A percentile compares a stretch with the other conserved stretches of the same genome.
Conservation (phyloP, 2,329 filamentous ascomycete genomes). For the Emydomyces testavorans region DNA sequence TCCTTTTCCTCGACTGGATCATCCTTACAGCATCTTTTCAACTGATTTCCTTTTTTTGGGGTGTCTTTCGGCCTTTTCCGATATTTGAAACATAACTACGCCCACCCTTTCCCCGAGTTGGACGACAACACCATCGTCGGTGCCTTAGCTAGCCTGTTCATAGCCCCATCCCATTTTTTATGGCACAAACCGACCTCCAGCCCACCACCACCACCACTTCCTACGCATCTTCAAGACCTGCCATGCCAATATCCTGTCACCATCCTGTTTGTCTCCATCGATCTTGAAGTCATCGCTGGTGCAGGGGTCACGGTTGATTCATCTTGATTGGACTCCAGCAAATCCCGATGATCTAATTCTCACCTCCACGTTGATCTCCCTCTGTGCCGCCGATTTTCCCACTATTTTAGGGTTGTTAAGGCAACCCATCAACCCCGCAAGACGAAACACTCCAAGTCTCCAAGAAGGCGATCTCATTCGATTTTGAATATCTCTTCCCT, state of each 20-base stretch:
- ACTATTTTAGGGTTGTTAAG: not conserved
- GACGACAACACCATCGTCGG: too few relatives aligned
- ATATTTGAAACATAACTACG: not conserved
- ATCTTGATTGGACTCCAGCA: slow-evolving; percentile 3
- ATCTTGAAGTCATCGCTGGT: slow-evolving; percentile 3
- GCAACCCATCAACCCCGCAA: slow-evolving; percentile 1
- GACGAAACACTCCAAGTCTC: not conserved
- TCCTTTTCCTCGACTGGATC: not conserved
- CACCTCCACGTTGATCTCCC: not conserved
- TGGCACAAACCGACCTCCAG: not conserved
- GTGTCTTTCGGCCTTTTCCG: not conserved
- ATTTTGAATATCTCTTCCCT: not conserved
- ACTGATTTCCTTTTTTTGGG: not conserved
- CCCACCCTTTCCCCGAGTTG: not conserved
- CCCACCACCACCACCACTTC: not conserved
- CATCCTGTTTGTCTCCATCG: slow-evolving; percentile 2
- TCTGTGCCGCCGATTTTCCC: not conserved
- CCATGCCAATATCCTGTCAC: not conserved
- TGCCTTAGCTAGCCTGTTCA: not conserved
- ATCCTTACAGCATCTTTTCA: not conserved
- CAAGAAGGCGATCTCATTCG: not conserved
- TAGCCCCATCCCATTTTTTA: not conserved
- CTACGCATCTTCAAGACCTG: not conserved
- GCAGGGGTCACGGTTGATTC: not conserved
- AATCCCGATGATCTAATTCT: slow-evolving; percentile 8